These are phyloP conservation scores for Boletellus ananas DNA, from an alignment of 768 basidiomycete species.

Conservation along the genomic window DNA sequence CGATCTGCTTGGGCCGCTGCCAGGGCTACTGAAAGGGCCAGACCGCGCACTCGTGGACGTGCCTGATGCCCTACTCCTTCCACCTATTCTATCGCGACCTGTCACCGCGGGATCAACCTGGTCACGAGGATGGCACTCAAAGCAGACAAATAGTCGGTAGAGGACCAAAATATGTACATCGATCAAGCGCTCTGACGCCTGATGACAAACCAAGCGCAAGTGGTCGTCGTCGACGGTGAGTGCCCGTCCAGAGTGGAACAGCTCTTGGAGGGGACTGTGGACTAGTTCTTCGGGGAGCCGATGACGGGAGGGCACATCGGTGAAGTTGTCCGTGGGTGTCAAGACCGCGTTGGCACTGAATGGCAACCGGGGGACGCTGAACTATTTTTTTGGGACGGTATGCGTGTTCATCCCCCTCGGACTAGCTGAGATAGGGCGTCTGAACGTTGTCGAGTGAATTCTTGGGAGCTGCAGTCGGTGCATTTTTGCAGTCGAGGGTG, in stretches of 20 bases:
- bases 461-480: no score
- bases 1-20: background rate
- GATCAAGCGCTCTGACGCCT: background rate
- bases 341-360: background rate
- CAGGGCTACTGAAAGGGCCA: background rate
- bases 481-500: no score
- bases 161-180: background rate
- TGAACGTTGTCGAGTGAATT: no score
- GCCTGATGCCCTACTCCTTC: slow-evolving; percentile 1
- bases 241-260: background rate
- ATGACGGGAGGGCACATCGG: slow-evolving; percentile 6
- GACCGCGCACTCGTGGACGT: background rate
- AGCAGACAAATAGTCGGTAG: background rate
- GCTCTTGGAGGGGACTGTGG: background rate
- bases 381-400: slow-evolving; percentile 10
- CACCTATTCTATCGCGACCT: background rate
- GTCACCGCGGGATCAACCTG: accelerated
- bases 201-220: slow-evolving; percentile 5
- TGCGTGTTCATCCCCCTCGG: slow-evolving; percentile 13
- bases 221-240: background rate
- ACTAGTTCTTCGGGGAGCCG: background rate
- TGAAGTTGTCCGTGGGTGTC: slow-evolving; percentile 5
- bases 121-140: background rate
- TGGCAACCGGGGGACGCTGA: slow-evolving; percentile 2
- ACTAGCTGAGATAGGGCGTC: background rate